These are phyloP conservation scores for Lolium multiflorum DNA, from an alignment of 176 grass and related monocot species.

Conservation along the genomic window DNA sequence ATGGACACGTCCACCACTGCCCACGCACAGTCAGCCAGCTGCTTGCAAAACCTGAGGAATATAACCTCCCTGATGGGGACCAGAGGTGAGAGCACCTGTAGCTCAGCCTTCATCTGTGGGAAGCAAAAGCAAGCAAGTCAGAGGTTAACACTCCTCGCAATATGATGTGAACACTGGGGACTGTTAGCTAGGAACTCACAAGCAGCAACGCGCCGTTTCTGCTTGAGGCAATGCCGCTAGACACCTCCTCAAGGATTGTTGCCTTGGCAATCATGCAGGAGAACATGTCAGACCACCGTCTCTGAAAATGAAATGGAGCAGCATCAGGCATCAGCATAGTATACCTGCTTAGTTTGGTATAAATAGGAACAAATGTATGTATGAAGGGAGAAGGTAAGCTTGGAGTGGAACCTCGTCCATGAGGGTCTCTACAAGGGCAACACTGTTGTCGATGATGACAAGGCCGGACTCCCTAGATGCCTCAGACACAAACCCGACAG, in stretches of 20 bases:
- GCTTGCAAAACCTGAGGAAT: conserved; percentile 94
- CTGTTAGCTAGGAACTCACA: conserved; percentile 54
- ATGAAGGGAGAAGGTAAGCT: background rate
- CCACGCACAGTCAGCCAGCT: conserved; percentile 83
- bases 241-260: conserved; percentile 74
- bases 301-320: conserved; percentile 49
- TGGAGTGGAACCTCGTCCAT: conserved; percentile 66
- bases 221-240: conserved; percentile 73
- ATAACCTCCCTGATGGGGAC: conserved; percentile 82
- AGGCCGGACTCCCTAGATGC: conserved; percentile 73
- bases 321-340: conserved; percentile 8
- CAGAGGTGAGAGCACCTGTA: conserved; percentile 91
- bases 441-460: conserved; percentile 74
- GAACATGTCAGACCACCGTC: conserved; percentile 93
- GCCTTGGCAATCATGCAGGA: conserved; percentile 86
- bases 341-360: background rate
- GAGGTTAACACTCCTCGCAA: conserved; percentile 25
- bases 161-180: conserved; percentile 17
- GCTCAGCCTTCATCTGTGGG: conserved; percentile 88
- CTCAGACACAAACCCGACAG: conserved; percentile 71
- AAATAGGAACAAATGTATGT: background rate
- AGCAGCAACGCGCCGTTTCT: conserved; percentile 87
- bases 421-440: conserved; percentile 81
- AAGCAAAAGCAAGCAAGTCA: conserved; percentile 22
- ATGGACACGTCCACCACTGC: conserved; percentile 85